phyloP scores from a whole-genome alignment of 768 basidiomycete species.

The Lanmaoa rubissima region DNA sequence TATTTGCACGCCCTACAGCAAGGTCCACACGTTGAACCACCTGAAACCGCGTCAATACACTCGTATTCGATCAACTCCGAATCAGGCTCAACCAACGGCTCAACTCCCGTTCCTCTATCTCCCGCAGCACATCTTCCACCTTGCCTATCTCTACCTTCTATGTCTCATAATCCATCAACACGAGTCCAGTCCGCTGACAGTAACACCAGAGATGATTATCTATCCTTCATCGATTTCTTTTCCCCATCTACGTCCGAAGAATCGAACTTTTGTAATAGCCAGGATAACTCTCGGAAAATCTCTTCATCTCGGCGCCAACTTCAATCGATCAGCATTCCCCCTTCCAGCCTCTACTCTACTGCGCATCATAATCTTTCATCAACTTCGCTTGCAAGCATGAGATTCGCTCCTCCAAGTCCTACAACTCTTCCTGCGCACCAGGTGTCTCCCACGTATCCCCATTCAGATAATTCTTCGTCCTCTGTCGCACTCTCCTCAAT shows the following conservation, averaged over 20 bases:
- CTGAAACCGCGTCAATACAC: conserved; percentile 18
- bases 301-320: conserved; percentile 15
- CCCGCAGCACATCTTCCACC: conserved; percentile 31
- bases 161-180: conserved; percentile 19
- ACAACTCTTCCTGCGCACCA: conserved; percentile 2
- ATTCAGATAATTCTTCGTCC: conserved; percentile 11
- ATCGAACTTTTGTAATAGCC: conserved; percentile 1
- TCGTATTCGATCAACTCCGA: conserved; percentile 29
- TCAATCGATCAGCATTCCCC: conserved; percentile 19
- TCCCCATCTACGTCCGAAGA: conserved; percentile 29
- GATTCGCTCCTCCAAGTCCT: conserved; percentile 32
- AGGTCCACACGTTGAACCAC: neutral
- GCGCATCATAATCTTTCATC: conserved; percentile 18
- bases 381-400: conserved; percentile 31
- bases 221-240: conserved; percentile 49
- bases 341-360: conserved; percentile 20
- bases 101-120: conserved; percentile 44
- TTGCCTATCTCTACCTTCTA: conserved; percentile 21
- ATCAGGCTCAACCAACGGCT: conserved; percentile 28
- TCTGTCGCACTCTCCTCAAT: conserved; percentile 28
- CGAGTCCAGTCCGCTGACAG: conserved; percentile 20
- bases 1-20: conserved; percentile 4
- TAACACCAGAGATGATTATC: conserved; percentile 34
- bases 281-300: neutral
- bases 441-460: conserved; percentile 9